Evolutionary conservation across 2,329 filamentous ascomycete genomes (phyloP).

Genomic region (Fusarium phyllophilum): DNA sequence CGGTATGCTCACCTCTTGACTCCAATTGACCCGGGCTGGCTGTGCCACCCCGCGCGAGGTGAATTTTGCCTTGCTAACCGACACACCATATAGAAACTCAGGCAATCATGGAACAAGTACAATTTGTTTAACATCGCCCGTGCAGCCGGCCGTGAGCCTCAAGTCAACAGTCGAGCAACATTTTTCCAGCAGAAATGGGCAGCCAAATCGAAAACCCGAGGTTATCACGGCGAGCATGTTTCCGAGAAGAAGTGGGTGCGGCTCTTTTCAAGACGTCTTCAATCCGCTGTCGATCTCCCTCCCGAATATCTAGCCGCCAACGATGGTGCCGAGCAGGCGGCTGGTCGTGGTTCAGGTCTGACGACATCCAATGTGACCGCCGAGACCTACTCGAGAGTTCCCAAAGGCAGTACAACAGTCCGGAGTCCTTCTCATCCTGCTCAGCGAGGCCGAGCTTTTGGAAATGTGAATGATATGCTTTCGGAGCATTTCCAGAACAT

Average conservation of each 20-base stretch:
- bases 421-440: slow-evolving; percentile 35
- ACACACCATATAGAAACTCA: slow-evolving; percentile 74
- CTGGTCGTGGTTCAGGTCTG: slow-evolving; percentile 82
- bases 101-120: slow-evolving; percentile 97
- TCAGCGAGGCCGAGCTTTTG: slow-evolving; percentile 40
- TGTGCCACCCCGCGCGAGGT: background rate
- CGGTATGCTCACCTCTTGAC: slow-evolving; percentile 59
- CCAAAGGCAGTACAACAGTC: slow-evolving; percentile 31
- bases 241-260: slow-evolving; percentile 92
- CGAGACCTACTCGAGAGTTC: slow-evolving; percentile 48
- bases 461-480: slow-evolving; percentile 49
- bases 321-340: slow-evolving; percentile 85
- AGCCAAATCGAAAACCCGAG: slow-evolving; percentile 84
- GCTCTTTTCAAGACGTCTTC: slow-evolving; percentile 86
- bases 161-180: slow-evolving; percentile 60
- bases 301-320: slow-evolving; percentile 79
- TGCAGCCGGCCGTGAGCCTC: slow-evolving; percentile 46
- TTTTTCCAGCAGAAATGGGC: slow-evolving; percentile 99
- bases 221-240: slow-evolving; percentile 95
- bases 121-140: slow-evolving; percentile 87
- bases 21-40: slow-evolving; percentile 2
- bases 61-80: slow-evolving; percentile 32
- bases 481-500: slow-evolving; percentile 52
- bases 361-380: slow-evolving; percentile 47
- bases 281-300: slow-evolving; percentile 87